Evolutionary conservation across 2,329 filamentous ascomycete genomes (phyloP).

Genomic region (Trichophyton schoenleinii): DNA sequence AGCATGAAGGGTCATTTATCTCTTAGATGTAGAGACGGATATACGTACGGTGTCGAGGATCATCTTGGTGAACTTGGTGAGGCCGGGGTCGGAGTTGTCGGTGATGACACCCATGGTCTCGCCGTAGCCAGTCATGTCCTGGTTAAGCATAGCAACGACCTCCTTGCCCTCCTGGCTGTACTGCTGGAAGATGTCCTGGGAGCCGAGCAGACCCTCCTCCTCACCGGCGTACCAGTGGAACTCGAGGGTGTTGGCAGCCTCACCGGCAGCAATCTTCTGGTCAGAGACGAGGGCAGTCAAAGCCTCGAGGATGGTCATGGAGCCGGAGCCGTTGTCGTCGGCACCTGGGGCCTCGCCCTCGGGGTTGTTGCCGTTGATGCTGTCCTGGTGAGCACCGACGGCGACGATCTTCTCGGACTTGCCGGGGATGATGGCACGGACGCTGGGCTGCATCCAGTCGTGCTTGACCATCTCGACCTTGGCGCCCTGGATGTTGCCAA

Average conservation of each 20-base stretch:
- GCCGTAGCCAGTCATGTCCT: constrained; percentile 92
- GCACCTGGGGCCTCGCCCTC: constrained; percentile 77
- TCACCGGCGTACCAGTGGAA: constrained; percentile 42
- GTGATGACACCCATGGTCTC: constrained; percentile 79
- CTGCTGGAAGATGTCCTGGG: constrained; percentile 72
- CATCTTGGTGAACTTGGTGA: constrained; percentile 84
- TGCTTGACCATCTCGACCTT: constrained; percentile 64
- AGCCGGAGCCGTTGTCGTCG: constrained; percentile 89
- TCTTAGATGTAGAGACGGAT: neutral
- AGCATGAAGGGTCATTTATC: neutral
- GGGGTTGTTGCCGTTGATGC: constrained; percentile 80
- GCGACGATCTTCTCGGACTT: constrained; percentile 72
- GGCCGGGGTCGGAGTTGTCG: constrained; percentile 69
- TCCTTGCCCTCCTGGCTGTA: constrained; percentile 63
- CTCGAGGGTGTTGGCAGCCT: constrained; percentile 74
- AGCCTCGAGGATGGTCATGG: constrained; percentile 87
- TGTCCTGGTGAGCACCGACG: constrained; percentile 87
- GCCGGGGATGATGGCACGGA: constrained; percentile 85
- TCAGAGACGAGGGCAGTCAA: constrained; percentile 67
- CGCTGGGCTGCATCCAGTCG: constrained; percentile 75
- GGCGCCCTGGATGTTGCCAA: constrained; percentile 49
- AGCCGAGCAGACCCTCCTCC: constrained; percentile 75
- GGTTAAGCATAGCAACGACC: constrained; percentile 93
- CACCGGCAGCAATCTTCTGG: constrained; percentile 55
- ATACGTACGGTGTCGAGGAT: constrained; percentile 54